Conservation (phyloP, 305 asterid genomes). For the Stenogyne calaminthoides region DNA sequence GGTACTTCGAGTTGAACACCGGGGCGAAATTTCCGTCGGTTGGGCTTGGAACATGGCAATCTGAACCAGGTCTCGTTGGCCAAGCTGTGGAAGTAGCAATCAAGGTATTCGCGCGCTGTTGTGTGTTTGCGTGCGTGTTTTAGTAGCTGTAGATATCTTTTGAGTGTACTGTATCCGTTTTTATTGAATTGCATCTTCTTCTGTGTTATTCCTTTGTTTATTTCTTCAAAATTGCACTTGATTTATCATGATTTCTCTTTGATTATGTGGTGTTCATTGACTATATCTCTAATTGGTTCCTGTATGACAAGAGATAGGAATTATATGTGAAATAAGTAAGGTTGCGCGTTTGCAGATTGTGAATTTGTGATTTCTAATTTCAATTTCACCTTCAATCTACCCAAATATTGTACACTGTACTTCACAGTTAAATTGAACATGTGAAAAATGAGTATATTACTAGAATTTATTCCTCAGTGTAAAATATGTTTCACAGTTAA, state of each 20-base stretch:
- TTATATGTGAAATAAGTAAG: neutral
- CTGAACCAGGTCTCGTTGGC: conserved; percentile 68
- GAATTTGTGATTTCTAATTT: neutral
- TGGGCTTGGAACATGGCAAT: conserved; percentile 85
- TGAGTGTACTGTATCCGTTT: neutral
- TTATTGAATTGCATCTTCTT: neutral
- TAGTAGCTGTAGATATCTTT: neutral
- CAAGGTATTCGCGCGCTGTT: conserved; percentile 44
- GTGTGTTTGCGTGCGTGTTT: neutral
- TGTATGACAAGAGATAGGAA: neutral
- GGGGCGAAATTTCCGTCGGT: conserved; percentile 70
- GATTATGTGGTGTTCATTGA: neutral
- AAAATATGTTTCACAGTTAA: neutral
- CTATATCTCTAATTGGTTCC: neutral
- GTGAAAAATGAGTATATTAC: no score
- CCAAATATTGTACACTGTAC: neutral
- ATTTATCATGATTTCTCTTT: neutral
- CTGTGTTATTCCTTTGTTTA: neutral
- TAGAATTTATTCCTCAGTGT: neutral
- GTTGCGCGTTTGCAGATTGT: neutral
- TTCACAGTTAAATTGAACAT: neutral
- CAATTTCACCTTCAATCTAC: neutral
- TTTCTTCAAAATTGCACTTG: neutral
- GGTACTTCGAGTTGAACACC: conserved; percentile 54
- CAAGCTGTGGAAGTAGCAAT: conserved; percentile 69